These are phyloP conservation scores for Arthrobotrys iridis DNA, from an alignment of 2,329 filamentous ascomycete genomes.

Conservation along the genomic window DNA sequence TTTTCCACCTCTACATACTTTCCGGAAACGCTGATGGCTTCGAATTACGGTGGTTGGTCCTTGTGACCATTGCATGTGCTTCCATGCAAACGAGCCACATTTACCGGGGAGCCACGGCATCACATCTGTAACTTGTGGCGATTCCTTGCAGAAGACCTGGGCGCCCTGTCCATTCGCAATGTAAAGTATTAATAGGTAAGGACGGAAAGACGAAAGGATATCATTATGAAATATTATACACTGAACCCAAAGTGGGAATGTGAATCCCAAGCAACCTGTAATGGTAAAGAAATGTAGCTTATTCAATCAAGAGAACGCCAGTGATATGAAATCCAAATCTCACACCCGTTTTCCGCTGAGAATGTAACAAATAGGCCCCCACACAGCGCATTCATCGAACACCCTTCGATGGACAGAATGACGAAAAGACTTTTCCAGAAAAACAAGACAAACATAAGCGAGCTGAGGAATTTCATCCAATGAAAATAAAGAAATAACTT, in stretches of 20 bases:
- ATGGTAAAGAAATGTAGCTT: background rate
- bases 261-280: slow-evolving; percentile 20
- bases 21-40: slow-evolving; percentile 16
- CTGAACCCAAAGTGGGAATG: slow-evolving; percentile 8
- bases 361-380: slow-evolving; percentile 4
- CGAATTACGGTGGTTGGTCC: slow-evolving; percentile 53
- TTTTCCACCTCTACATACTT: slow-evolving; percentile 13
- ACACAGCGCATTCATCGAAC: background rate
- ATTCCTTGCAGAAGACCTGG: slow-evolving; percentile 21
- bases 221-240: slow-evolving; percentile 33
- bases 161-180: background rate
- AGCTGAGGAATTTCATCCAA: background rate
- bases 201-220: background rate
- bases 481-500: background rate
- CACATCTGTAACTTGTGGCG: slow-evolving; percentile 27
- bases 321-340: background rate
- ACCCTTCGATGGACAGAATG: slow-evolving; percentile 11
- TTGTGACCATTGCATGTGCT: slow-evolving; percentile 44
- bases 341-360: background rate
- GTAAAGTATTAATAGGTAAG: background rate
- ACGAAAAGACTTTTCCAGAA: slow-evolving; percentile 4
- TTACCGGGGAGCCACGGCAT: slow-evolving; percentile 38
- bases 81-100: slow-evolving; percentile 40
- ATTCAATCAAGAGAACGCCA: slow-evolving; percentile 3
- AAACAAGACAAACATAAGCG: background rate